Evolutionary conservation across 805 yeast species (phyloP).

Genomic region (Kuraishia floccosa): DNA sequence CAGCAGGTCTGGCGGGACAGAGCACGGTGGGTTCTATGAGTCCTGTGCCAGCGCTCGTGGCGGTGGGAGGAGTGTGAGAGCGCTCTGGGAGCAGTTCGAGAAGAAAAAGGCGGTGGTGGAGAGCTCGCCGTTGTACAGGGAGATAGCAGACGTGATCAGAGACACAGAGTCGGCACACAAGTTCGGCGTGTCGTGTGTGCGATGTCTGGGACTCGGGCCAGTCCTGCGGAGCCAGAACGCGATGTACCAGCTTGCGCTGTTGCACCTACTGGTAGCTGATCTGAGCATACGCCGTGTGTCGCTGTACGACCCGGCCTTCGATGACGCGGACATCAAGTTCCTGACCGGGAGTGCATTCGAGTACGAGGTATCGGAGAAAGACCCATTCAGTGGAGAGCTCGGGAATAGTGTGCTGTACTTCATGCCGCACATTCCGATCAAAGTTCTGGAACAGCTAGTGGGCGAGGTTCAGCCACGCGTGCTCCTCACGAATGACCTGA

Average conservation of each 20-base stretch:
- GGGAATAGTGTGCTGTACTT: constrained; percentile 9
- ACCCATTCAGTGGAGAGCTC: background rate
- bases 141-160: no score
- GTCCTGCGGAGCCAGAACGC: no score
- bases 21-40: no score
- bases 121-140: no score
- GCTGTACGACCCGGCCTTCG: constrained; percentile 20
- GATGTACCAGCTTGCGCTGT: constrained; percentile 15
- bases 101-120: no score
- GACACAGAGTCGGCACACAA: no score
- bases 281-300: constrained; percentile 8
- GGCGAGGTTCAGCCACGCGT: constrained; percentile 9
- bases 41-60: no score
- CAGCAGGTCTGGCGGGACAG: no score
- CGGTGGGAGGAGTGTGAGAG: no score
- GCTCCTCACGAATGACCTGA: constrained; percentile 19
- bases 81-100: no score
- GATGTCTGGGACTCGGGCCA: no score
- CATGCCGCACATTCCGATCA: constrained; percentile 23
- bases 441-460: constrained; percentile 14
- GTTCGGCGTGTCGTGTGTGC: no score
- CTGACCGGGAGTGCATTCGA: constrained; percentile 5
- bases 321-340: constrained; percentile 9
- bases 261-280: constrained; percentile 8
- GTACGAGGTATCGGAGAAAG: constrained; percentile 5